These are phyloP conservation scores for Ustilaginoidea virens DNA, from an alignment of 2,329 filamentous ascomycete genomes.

Conservation along the genomic window DNA sequence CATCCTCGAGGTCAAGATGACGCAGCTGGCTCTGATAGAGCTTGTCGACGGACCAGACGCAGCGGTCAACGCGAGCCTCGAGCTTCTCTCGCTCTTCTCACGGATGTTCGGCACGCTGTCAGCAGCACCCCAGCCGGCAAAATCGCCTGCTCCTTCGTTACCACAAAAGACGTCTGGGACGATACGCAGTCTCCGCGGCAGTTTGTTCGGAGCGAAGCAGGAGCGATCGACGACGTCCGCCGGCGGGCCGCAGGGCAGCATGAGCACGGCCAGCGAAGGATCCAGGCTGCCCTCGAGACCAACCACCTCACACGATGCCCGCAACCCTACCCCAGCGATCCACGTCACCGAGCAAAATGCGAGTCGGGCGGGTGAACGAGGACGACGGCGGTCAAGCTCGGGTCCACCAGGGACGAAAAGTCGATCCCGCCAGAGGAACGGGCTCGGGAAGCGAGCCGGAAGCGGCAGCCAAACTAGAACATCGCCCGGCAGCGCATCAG, in stretches of 20 bases:
- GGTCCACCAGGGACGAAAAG: conserved; percentile 28
- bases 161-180: conserved; percentile 60
- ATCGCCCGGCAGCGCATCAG: conserved; percentile 23
- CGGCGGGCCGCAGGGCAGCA: conserved; percentile 19
- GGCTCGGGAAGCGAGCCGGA: conserved; percentile 36
- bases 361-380: too few relatives aligned
- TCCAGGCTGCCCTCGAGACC: conserved; percentile 14
- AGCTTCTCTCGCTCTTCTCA: conserved; percentile 68
- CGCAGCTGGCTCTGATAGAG: conserved; percentile 73
- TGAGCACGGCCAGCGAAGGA: conserved; percentile 21
- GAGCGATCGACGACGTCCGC: conserved; percentile 26
- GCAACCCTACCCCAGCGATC: conserved; percentile 45
- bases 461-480: conserved; percentile 31
- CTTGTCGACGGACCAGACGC: conserved; percentile 67
- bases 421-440: conserved; percentile 32
- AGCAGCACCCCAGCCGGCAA: conserved; percentile 13
- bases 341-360: conserved; percentile 59
- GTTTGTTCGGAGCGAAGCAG: conserved; percentile 55
- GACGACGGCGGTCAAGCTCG: too few relatives aligned
- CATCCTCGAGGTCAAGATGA: conserved; percentile 92
- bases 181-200: conserved; percentile 52
- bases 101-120: conserved; percentile 53
- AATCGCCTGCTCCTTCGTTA: conserved; percentile 22
- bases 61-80: conserved; percentile 77
- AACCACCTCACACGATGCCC: conserved; percentile 31